These are phyloP conservation scores for Eucalyptus dawsonii DNA, from an alignment of 345 rosid species.

Conservation along the genomic window DNA sequence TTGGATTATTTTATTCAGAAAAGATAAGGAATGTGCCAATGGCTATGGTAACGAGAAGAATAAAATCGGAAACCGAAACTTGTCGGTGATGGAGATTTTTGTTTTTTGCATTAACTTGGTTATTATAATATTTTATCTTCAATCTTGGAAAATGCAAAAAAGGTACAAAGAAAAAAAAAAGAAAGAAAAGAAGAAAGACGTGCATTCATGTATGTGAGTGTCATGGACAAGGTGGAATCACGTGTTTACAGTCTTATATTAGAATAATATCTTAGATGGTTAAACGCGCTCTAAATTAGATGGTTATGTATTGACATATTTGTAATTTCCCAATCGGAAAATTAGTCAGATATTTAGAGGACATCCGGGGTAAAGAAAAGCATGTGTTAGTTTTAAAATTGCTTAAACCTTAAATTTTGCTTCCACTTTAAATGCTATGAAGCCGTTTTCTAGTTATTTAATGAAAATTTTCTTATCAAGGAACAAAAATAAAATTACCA, in stretches of 20 bases:
- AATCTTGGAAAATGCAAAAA: neutral
- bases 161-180: accelerated
- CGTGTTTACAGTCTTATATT: neutral
- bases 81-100: neutral
- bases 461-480: neutral
- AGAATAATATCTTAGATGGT: neutral
- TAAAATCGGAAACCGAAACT: neutral
- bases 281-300: neutral
- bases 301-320: neutral
- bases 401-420: neutral
- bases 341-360: neutral
- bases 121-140: neutral
- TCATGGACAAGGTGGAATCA: neutral
- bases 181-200: accelerated
- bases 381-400: neutral
- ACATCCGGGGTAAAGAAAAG: neutral
- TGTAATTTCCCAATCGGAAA: neutral
- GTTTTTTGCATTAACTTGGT: neutral
- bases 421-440: neutral
- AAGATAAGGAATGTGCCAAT: neutral
- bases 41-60: neutral
- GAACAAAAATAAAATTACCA: neutral
- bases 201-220: neutral
- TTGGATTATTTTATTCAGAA: neutral
- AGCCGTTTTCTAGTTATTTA: neutral